A percentile compares a stretch with the other conserved stretches of the same genome.
These are phyloP conservation scores for Vanrija pseudolonga DNA, from an alignment of 1,284 basidiomycete species.

Conservation along the genomic window DNA sequence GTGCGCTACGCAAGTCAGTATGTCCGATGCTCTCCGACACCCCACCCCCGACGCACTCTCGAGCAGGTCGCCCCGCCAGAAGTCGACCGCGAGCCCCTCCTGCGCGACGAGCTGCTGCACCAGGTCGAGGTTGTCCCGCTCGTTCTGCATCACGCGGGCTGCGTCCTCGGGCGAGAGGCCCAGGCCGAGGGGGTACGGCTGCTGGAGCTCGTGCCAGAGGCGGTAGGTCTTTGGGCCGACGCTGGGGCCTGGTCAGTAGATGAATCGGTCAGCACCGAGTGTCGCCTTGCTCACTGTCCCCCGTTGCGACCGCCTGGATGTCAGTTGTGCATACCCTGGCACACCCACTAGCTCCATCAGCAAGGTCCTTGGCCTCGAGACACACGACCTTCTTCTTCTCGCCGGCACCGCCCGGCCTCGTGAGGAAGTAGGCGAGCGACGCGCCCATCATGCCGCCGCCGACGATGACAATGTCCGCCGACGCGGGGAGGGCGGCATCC, in stretches of 20 bases:
- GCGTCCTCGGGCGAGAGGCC: constrained; percentile 16
- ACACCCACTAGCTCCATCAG: constrained; percentile 35
- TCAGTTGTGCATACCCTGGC: neutral
- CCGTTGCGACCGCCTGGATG: constrained; percentile 38
- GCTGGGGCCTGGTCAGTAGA: constrained; percentile 3
- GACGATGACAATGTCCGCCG: constrained; percentile 26
- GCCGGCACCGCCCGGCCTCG: constrained; percentile 18
- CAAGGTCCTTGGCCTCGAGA: constrained; percentile 40
- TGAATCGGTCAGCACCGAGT: neutral
- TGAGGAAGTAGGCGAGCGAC: constrained; percentile 32
- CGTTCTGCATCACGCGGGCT: constrained; percentile 17
- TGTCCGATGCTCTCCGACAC: too few species aligned
- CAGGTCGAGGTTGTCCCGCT: constrained; percentile 32
- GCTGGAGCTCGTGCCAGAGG: constrained; percentile 13
- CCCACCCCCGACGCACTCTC: constrained; percentile 13
- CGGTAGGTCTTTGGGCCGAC: constrained; percentile 21
- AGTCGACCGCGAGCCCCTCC: constrained; percentile 25
- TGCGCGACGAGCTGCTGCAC: constrained; percentile 15
- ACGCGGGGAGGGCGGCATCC: constrained; percentile 4
- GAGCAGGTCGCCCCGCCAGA: constrained; percentile 27
- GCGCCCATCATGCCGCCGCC: constrained; percentile 32
- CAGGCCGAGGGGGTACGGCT: constrained; percentile 14
- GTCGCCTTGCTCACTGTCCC: constrained; percentile 29
- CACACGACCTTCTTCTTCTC: constrained; percentile 26
- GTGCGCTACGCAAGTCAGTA: constrained; percentile 13